Percentiles rank a stretch among this genome's conserved stretches.
phyloP scores from a whole-genome alignment of 2,329 filamentous ascomycete genomes.

The Xylaria sp. region DNA sequence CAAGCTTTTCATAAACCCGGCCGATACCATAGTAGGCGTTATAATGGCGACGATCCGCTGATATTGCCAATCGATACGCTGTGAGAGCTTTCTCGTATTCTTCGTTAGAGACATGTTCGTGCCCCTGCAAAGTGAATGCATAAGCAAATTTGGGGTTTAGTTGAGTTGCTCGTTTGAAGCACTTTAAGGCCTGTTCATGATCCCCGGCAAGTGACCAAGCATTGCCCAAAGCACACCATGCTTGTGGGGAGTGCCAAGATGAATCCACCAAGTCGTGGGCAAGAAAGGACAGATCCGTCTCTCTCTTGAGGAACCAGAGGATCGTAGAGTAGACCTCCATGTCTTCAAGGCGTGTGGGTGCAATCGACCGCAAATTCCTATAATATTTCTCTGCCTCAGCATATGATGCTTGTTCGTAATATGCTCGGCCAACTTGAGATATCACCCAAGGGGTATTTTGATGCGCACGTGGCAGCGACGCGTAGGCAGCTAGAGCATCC shows the following conservation, averaged over 20 bases:
- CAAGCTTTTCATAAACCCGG: slow-evolving; percentile 87
- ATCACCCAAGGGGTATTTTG: slow-evolving; percentile 94
- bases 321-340: slow-evolving; percentile 99
- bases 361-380: slow-evolving; percentile 78
- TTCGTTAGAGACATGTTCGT: slow-evolving; percentile 95
- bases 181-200: slow-evolving; percentile 92
- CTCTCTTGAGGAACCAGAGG: slow-evolving; percentile 97
- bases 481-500: slow-evolving; percentile 80
- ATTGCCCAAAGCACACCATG: slow-evolving; percentile 96
- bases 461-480: slow-evolving; percentile 76
- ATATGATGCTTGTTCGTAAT: slow-evolving; percentile 92
- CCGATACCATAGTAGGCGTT: slow-evolving; percentile 97
- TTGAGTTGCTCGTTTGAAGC: slow-evolving; percentile 95
- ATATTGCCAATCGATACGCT: slow-evolving; percentile 86
- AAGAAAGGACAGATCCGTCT: slow-evolving; percentile 90
- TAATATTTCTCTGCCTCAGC: slow-evolving; percentile 89
- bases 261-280: slow-evolving; percentile 90
- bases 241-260: slow-evolving; percentile 89
- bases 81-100: slow-evolving; percentile 95
- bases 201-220: slow-evolving; percentile 92
- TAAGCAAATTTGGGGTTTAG: slow-evolving; percentile 92
- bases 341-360: slow-evolving; percentile 86
- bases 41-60: slow-evolving; percentile 89
- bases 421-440: slow-evolving; percentile 87
- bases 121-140: slow-evolving; percentile 93